Evolutionary conservation across 1,139 yeast species (phyloP), one percentile per base, ranked within the genome.

Genomic region (Sugiyamaella grinbergsii): DNA sequence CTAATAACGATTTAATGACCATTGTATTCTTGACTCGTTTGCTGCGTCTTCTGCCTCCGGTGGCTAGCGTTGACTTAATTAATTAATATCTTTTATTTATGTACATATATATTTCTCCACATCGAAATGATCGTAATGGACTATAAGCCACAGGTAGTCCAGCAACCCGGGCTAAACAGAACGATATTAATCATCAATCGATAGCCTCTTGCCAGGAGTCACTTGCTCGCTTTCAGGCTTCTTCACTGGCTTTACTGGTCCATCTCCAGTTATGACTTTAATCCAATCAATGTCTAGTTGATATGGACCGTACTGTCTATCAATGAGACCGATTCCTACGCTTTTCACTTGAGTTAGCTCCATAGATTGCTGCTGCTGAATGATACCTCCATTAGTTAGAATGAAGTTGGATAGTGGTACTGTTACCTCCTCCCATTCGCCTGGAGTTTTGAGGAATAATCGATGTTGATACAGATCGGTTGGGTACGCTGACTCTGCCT

Each of bases 401-500:
- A 87, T 91, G 68, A 88, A 86, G 62, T 85, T 91, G 58, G 81
- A 77, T 51, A 88, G 72, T 45, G 94, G 90, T 34, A 87, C 82
- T 33, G 83, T 80, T 31, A 87, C 89, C 0, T 89, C 84, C 64
- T 88, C 95, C 95, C 95, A 88, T 57, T 81, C 76, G 2, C 91
- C 91, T 0, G 91, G 90, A 34, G 75, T 78, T 58, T 82, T 80
- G 54, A 87, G 73, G 61, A 86, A 88, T 57, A 88, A 73, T 38
- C 95, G 71, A 67, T 88, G 95, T 68, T 88, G 96, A 66, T 82
- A 88, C 56, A 88, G 73, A 67, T 88, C 95, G 1, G 94, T 85
- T 5, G 83, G 79, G 56, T 84, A 76, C 18, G 93, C 86, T 6
- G 89, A 81, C 60, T 85, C 88, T 1, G 93, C 85, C 68, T 88